Evolutionary conservation across 2,329 filamentous ascomycete species (phyloP), one percentile per base, ranked within the genome.

Genomic region (Apiospora koreana): DNA sequence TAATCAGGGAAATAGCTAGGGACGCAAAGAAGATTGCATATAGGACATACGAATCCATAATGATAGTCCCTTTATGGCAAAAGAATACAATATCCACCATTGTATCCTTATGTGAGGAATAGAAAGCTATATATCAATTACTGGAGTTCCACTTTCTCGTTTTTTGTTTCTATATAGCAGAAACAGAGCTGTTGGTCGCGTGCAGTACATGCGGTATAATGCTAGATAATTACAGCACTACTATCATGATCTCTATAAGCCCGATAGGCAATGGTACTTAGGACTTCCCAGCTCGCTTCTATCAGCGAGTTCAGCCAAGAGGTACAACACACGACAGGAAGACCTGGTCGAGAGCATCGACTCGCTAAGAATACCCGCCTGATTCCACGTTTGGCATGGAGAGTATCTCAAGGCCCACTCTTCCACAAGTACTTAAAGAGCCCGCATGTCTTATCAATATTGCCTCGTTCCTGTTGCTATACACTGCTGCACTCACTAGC

Each of bases 201-300:
- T 35, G 28, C 18, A 35, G 18, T 58, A 58, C 9, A 38, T 58
- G 9, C 18, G 28, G 28, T 35, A 58, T 58, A 58, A 58, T 58
- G 35, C 28, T 58, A 58, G 18, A 58, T 35, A 35, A 58, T 35
- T 38, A 58, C 18, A 38, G 28, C 28, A 58, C 16, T 58, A 54
- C 48, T 54, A 54, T 21, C 7, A 54, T 54, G 6, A 31, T 54
- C 4, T 72, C 72, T 1, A 62, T 72, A 3, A 71, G 71, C 41
- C 73, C 74, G 46, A 70, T 75, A 25, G 71, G 74, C 68, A 74
- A 54, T 54, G 14, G 14, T 54, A 31, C 25, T 54, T 8, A 54
- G 48, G 18, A 54, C 48, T 31, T 54, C 48, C 48, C 25, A 31
- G 48, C 48, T 54, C 48, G 25, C 48, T 54, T 54, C 25, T 54